A percentile compares a stretch with the other conserved stretches of the same genome.
Conservation (phyloP, 192 early-diverging fungal species). For the Backusella morwellensis region DNA sequence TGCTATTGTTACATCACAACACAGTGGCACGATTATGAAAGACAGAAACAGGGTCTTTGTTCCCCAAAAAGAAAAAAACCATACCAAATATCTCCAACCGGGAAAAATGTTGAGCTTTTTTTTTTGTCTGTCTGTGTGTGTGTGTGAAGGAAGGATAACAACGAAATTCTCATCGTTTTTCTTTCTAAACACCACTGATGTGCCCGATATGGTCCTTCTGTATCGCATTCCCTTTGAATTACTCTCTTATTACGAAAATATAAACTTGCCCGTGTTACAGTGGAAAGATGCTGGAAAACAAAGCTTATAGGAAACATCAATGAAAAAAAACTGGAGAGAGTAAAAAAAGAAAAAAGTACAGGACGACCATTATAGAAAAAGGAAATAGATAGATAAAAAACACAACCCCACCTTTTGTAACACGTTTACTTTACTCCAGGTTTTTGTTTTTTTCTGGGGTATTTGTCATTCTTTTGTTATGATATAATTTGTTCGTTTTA, state of each 20-base stretch:
- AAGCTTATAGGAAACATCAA: background rate
- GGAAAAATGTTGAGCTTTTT: background rate
- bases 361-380: background rate
- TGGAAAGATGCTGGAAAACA: background rate
- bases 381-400: background rate
- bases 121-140: background rate
- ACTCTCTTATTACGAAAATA: background rate
- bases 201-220: background rate
- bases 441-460: background rate
- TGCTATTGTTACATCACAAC: background rate
- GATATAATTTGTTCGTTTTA: background rate
- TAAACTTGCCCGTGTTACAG: background rate
- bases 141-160: background rate
- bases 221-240: background rate
- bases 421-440: background rate
- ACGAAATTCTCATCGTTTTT: constrained; percentile 3
- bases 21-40: background rate
- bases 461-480: background rate
- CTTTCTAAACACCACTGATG: background rate
- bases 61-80: background rate
- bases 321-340: background rate
- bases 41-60: constrained; percentile 1
- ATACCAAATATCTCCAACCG: background rate
- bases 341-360: background rate
- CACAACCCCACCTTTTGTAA: constrained; percentile 4